Percentiles rank a stretch among this genome's conserved stretches.
phyloP scores from a whole-genome alignment of 1,139 yeast species.

The Geotrichum klebahnii region DNA sequence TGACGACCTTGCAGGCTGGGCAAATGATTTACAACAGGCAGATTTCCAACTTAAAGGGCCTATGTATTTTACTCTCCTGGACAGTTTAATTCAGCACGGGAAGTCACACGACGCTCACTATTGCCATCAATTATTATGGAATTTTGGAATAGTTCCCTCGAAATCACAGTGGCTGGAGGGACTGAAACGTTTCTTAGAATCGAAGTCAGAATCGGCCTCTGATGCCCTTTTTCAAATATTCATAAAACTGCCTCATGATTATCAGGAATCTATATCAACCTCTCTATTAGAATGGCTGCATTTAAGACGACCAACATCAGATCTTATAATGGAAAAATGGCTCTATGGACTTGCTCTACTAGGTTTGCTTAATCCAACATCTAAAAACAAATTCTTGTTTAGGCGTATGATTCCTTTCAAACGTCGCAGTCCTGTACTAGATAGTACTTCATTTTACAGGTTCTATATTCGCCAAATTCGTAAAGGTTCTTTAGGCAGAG shows the following conservation, averaged over 20 bases:
- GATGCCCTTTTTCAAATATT: slow-evolving; percentile 1
- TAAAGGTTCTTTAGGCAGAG: background rate
- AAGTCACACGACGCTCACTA: background rate
- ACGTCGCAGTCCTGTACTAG: background rate
- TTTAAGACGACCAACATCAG: background rate
- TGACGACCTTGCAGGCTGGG: background rate
- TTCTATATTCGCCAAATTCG: slow-evolving; percentile 2
- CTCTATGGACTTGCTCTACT: background rate
- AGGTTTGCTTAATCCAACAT: background rate
- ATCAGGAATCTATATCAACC: background rate
- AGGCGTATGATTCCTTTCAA: slow-evolving; percentile 2
- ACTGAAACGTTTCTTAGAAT: background rate
- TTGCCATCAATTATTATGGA: background rate
- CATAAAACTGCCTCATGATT: background rate
- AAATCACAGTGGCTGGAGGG: background rate
- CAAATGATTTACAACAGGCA: background rate
- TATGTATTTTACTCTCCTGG: background rate
- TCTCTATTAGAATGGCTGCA: slow-evolving; percentile 1
- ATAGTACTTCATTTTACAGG: slow-evolving; percentile 5
- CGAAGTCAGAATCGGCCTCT: background rate
- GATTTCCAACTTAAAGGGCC: background rate
- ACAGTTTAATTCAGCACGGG: background rate
- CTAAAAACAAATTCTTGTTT: background rate
- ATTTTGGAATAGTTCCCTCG: background rate
- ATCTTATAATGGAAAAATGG: slow-evolving; percentile 1